Conservation (phyloP, 148 eudicot genomes). For the Dianthus caryophyllus region DNA sequence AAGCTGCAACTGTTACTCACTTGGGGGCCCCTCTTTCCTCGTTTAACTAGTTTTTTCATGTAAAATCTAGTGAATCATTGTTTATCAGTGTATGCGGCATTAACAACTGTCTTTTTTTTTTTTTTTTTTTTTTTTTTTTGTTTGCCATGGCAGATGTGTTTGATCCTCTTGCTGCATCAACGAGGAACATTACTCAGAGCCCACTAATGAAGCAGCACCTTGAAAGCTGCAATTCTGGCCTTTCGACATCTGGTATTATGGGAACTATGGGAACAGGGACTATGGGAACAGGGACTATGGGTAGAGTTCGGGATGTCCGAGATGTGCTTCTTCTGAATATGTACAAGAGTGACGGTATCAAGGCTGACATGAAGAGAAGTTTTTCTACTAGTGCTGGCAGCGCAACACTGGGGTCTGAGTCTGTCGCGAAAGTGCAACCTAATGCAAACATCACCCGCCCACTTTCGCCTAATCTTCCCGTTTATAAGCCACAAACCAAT, state of each 20-base stretch:
- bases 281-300: conserved; percentile 3
- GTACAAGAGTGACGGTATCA: neutral
- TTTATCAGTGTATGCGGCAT: neutral
- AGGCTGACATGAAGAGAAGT: conserved; percentile 11
- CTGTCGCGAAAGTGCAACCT: neutral
- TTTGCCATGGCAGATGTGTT: conserved; percentile 6
- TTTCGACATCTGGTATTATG: conserved; percentile 4
- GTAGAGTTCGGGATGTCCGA: neutral
- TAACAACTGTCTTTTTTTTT: neutral
- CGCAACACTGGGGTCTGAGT: neutral
- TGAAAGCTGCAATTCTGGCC: neutral
- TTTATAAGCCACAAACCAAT: conserved; percentile 27
- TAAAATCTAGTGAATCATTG: too few species aligned
- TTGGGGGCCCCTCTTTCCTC: too few species aligned
- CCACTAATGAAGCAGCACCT: conserved; percentile 9
- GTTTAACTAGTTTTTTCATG: too few species aligned
- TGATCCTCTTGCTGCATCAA: conserved; percentile 19
- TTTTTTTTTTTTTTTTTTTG: too few species aligned
- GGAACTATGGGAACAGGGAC: conserved; percentile 2
- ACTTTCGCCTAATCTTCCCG: conserved; percentile 29
- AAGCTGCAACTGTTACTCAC: too few species aligned
- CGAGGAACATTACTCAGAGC: conserved; percentile 5
- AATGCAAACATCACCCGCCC: conserved; percentile 28
- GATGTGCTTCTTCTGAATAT: neutral
- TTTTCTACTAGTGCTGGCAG: conserved; percentile 1